These are phyloP conservation scores for Geosiphon pyriformis DNA, from an alignment of 192 early-diverging fungal species.

Conservation along the genomic window DNA sequence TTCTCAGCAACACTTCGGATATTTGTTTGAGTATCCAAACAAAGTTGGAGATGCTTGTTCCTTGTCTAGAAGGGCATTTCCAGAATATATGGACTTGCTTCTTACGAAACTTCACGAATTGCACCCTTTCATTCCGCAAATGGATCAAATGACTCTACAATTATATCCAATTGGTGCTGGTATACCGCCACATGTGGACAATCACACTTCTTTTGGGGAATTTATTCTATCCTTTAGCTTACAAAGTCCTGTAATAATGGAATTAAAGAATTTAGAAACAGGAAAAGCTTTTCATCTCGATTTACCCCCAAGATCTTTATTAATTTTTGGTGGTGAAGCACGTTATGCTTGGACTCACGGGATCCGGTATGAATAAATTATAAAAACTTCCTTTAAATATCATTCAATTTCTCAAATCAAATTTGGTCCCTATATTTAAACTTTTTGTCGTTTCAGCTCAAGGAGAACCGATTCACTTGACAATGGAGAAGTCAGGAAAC, in stretches of 20 bases:
- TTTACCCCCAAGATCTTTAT: constrained; percentile 20
- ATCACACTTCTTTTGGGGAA: constrained; percentile 17
- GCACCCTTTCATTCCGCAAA: constrained; percentile 7
- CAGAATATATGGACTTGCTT: constrained; percentile 6
- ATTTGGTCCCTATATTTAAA: not conserved
- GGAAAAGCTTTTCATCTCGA: constrained; percentile 5
- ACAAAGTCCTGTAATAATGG: constrained; percentile 18
- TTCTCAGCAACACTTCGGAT: constrained; percentile 13
- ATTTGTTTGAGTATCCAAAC: constrained; percentile 17
- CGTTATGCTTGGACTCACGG: constrained; percentile 21
- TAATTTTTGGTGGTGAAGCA: constrained; percentile 7
- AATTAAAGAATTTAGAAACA: constrained; percentile 19
- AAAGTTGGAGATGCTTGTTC: not conserved
- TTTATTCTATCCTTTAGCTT: constrained; percentile 15
- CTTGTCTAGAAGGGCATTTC: constrained; percentile 1
- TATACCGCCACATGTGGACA: constrained; percentile 25
- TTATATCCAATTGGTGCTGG: constrained; percentile 22
- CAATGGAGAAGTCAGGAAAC: constrained; percentile 16
- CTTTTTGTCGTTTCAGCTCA: not conserved
- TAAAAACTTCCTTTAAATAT: not conserved
- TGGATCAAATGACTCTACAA: constrained; percentile 20
- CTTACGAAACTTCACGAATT: not conserved
- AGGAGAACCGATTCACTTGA: constrained; percentile 21
- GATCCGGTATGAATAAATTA: not conserved
- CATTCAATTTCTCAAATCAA: not conserved